Percentiles rank a stretch among this genome's conserved stretches.
phyloP scores from a whole-genome alignment of 139 green algal species.

The Nannochloris sp. region DNA sequence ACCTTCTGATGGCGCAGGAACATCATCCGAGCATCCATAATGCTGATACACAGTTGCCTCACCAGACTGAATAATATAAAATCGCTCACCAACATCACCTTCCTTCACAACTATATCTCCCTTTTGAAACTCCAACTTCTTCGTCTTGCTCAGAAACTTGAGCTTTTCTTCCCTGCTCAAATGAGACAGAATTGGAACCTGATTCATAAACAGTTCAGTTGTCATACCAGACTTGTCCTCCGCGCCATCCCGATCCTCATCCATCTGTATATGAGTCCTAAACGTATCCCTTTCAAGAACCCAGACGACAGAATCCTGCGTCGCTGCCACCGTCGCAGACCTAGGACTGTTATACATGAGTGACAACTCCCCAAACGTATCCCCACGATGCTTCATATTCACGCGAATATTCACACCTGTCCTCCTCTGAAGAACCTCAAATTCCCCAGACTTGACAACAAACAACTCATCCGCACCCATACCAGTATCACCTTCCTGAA shows the following conservation, averaged over 20 bases:
- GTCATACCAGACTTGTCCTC: slow-evolving; percentile 23
- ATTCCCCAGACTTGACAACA: slow-evolving; percentile 85
- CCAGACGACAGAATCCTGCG: slow-evolving; percentile 72
- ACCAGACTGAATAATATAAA: slow-evolving; percentile 93
- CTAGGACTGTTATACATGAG: slow-evolving; percentile 84
- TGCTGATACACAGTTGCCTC: slow-evolving; percentile 75
- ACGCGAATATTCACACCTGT: slow-evolving; percentile 81
- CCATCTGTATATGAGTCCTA: slow-evolving; percentile 63
- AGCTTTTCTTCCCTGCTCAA: slow-evolving; percentile 72
- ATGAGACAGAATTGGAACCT: slow-evolving; percentile 66
- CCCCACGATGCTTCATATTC: slow-evolving; percentile 76
- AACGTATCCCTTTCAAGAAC: slow-evolving; percentile 80
- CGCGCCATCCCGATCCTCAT: slow-evolving; percentile 44
- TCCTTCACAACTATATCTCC: slow-evolving; percentile 41
- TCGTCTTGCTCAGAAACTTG: slow-evolving; percentile 66
- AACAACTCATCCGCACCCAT: slow-evolving; percentile 79
- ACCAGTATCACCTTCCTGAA: slow-evolving; percentile 80
- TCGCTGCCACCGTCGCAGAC: slow-evolving; percentile 82
- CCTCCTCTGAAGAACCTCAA: slow-evolving; percentile 79
- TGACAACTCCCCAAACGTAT: slow-evolving; percentile 85
- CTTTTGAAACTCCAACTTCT: slow-evolving; percentile 43
- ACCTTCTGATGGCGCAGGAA: background rate
- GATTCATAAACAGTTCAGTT: slow-evolving; percentile 86
- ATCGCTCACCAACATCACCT: slow-evolving; percentile 73
- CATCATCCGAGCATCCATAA: background rate